Base-by-base conservation (phyloP, 768 basidiomycete species). In the Mycena crocata region DNA sequence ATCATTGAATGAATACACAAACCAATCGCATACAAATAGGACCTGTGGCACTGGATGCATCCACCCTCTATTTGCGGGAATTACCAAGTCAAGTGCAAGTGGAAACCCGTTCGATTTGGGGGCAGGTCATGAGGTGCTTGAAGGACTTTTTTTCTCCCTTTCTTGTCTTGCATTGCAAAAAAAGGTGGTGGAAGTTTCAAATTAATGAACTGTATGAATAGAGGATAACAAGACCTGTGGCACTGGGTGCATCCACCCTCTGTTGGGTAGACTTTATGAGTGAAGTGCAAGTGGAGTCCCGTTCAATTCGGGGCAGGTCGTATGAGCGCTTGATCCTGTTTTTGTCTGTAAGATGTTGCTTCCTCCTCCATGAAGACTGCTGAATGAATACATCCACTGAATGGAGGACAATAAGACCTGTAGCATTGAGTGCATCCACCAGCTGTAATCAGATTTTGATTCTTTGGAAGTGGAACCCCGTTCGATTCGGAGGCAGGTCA, bases 401-500 rank as follows among this genome's bases (percentile, higher is more conserved):
- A 24, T 23, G 45, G 35, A 37, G 35, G 10, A 24, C 19, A 26
- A 21, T 12, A 46, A 24, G 24, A 46, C 23, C n/a, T 46, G 45
- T 24, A 46, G 45, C 24, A 24, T 24, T 26, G 45, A 24, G 45
- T 24, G 23, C 45, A 46, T 46, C 45, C 45, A 14, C 45, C 24
- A n/a, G 23, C 24, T 2, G 13, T 32, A n/a, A 4, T 21, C 9
- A 2, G 28, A 9, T n/a, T 8, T 21, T 32, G 15, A 34, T 30
- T 31, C 15, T 10, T 12, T 50, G 15, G 2, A 35, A 35, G 50
- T 35, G 50, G 32, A 51, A 3, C 0, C 50, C 32, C 13, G 32
- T 51, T 51, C 31, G 50, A 51, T 51, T 51, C 50, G 50, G 50
- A 34, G 50, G 32, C 50, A 35, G 50, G 50, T 51, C 32, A 51